Evolutionary conservation across 768 basidiomycete species (phyloP).

Genomic region (Ephemerocybe angulata): DNA sequence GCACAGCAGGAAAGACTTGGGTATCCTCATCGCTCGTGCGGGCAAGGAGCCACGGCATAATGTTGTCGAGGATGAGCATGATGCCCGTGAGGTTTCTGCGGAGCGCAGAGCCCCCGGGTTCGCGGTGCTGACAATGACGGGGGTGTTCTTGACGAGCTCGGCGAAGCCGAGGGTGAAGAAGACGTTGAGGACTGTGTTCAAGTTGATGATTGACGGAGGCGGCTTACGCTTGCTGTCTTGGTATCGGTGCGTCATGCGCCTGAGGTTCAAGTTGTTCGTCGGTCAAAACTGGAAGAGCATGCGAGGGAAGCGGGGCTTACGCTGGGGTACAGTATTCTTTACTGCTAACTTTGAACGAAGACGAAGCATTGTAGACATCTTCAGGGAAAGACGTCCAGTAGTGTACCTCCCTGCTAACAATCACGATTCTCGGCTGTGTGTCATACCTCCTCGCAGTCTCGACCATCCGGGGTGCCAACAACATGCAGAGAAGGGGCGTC

Average conservation of each 20-base stretch:
- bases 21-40: too few species aligned
- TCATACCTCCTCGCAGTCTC: constrained; percentile 27
- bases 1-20: too few species aligned
- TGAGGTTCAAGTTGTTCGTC: background rate
- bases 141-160: constrained; percentile 23
- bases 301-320: background rate
- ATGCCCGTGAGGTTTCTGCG: too few species aligned
- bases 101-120: too few species aligned
- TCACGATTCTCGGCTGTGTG: constrained; percentile 30
- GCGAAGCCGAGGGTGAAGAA: constrained; percentile 38
- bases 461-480: constrained; percentile 38
- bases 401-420: constrained; percentile 41
- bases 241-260: constrained; percentile 20
- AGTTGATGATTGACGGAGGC: background rate
- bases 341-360: constrained; percentile 26
- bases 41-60: too few species aligned
- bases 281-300: background rate
- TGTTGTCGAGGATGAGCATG: too few species aligned
- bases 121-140: constrained; percentile 32
- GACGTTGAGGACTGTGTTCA: constrained; percentile 34
- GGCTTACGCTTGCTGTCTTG: constrained; percentile 30
- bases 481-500: constrained; percentile 32
- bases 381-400: constrained; percentile 22
- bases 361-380: constrained; percentile 15
- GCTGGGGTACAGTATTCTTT: constrained; percentile 21